Evolutionary conservation across 306 rosid species (phyloP), one percentile per base, ranked within the genome.

Genomic region (Dalbergia oliveri): DNA sequence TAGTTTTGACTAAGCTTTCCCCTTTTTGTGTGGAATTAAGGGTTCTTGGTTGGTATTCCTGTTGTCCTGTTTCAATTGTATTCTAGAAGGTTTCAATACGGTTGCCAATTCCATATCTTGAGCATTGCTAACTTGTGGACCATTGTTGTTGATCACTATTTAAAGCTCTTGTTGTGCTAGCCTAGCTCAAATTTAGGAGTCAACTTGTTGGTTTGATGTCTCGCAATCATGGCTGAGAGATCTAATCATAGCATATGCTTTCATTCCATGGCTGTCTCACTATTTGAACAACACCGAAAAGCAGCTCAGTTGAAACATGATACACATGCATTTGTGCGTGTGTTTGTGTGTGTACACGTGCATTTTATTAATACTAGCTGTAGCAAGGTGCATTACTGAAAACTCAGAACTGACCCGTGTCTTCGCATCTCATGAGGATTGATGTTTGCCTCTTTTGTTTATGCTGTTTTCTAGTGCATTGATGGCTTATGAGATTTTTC

Each of bases 41-140:
- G 57, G 7, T 12, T 15, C 2, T 47, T 47, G 53, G 14, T 54
- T 54, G 63, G 21, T 10, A 12, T 78, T 45, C 66, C 56, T 21
- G 1, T 49, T 37, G 33, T 79, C 50, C 35, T 49, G 34, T 50
- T 61, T 45, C 69, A 7, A 18, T n/a, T 31, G 43, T 34, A 3
- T 5, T 59, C 8, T 21, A 44, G 33, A 26, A 41, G 57, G 34
- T 23, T 34, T 49, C 26, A 6, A 26, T 15, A 23, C 43, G 14
- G 14, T 61, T 62, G 2, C 11, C 47, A 43, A 9, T 43, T 43
- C 11, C 14, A 50, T 11, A 41, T 59, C 16, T 57, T 69, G 41
- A 72, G 53, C 44, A 65, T 65, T 50, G 59, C 69, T 65, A 39
- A 64, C 57, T 71, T 23, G 59, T 73, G 69, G 61, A 11, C 21